Evolutionary conservation across 805 yeast genomes (phyloP), one percentile per base, ranked within the genome.

Genomic region (Candida orba): DNA sequence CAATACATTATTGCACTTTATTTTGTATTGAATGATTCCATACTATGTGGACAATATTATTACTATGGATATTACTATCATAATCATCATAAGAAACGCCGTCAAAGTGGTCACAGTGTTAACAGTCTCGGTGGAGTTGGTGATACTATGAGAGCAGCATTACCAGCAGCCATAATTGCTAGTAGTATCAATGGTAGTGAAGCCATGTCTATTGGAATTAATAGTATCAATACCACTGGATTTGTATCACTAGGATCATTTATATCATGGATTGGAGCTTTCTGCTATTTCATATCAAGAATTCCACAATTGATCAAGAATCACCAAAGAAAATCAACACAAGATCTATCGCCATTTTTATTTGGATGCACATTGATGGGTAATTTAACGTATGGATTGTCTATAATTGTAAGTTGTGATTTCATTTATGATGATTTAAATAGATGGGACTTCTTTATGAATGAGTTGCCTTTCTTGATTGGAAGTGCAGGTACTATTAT

Each of bases 401-500:
- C 95, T 7, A 88, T 91, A 24, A 52, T 89, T 35, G 69, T 82
- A 2, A 78, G 86, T 39, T 73, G 85, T 64, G 69, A 69, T 13
- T 79, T 78, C 60, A 44, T 68, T 27, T 48, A 52, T 8, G 53
- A 53, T n/a, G 57, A 64, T 14, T 64, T 61, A 1, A 64, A 68
- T 34, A 67, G 65, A 51, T 52, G 51, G 43, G 64, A 51, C 8
- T 90, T 84, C 56, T 62, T 88, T 24, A 51, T 66, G 50, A 79
- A 77, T 38, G 95, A 89, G 54, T 59, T 87, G 42, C 96, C 97
- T 0, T 90, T 81, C 57, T 70, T 91, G 29, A 56, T 88, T 23
- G 96, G 97, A 1, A 81, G 93, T 51, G 75, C 87, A 0, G 96
- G 97, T 8, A 89, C 97, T 0, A 73, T 89, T 17, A 51, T 79